phyloP scores from a whole-genome alignment of 257 asterid genomes.

The Dorcoceras hygrometricum region DNA sequence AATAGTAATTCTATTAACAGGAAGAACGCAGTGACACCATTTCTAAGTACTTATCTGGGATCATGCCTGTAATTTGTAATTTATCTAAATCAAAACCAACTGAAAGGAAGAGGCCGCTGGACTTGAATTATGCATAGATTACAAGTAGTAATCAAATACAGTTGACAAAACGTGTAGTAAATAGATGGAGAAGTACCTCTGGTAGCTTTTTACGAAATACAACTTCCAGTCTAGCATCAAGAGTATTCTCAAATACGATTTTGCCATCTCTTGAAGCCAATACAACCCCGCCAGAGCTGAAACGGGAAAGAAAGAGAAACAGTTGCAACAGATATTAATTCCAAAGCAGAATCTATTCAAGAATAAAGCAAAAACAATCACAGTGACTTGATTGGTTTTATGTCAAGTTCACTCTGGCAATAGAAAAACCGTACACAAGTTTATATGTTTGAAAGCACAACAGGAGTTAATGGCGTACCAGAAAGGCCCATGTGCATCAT shows the following conservation, averaged over 20 bases:
- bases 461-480: slow-evolving; percentile 43
- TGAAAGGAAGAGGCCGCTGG: too few species aligned
- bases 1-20: too few species aligned
- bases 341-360: neutral
- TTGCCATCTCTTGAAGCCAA: slow-evolving; percentile 76
- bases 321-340: neutral
- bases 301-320: slow-evolving; percentile 6
- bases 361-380: neutral
- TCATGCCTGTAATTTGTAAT: too few species aligned
- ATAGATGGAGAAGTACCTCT: slow-evolving; percentile 37
- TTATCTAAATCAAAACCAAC: too few species aligned
- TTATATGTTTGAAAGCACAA: neutral
- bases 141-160: neutral
- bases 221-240: slow-evolving; percentile 75
- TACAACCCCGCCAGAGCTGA: slow-evolving; percentile 78
- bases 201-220: slow-evolving; percentile 63
- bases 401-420: neutral
- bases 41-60: too few species aligned
- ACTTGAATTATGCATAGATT: too few species aligned
- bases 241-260: slow-evolving; percentile 72
- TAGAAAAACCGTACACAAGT: neutral
- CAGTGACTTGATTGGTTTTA: neutral
- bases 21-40: too few species aligned
- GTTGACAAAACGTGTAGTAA: neutral
- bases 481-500: slow-evolving; percentile 53